Conservation (phyloP, 2,329 filamentous ascomycete genomes). For the Metarhizium rileyi region DNA sequence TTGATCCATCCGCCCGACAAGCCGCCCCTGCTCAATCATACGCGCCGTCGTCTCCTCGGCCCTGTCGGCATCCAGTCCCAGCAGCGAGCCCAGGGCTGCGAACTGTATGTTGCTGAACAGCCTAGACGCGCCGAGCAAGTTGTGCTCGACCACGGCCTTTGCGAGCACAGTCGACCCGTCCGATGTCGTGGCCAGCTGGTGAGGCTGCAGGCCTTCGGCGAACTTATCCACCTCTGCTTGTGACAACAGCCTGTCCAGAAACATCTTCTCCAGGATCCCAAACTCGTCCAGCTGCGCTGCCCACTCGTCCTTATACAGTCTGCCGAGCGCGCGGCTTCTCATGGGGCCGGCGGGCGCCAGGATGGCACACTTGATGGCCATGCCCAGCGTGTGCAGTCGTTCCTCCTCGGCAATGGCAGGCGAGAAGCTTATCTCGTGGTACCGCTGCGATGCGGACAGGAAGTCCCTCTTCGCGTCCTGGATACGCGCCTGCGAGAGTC, state of each 20-base stretch:
- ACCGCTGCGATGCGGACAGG: slow-evolving; percentile 75
- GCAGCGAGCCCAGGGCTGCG: slow-evolving; percentile 62
- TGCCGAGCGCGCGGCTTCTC: slow-evolving; percentile 68
- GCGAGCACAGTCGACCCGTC: slow-evolving; percentile 90
- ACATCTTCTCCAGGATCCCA: slow-evolving; percentile 93
- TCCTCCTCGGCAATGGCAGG: slow-evolving; percentile 75
- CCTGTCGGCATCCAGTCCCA: slow-evolving; percentile 69
- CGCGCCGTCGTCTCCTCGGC: slow-evolving; percentile 85
- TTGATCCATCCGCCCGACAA: slow-evolving; percentile 88
- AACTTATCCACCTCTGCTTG: slow-evolving; percentile 81
- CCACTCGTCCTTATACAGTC: slow-evolving; percentile 90
- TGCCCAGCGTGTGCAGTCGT: slow-evolving; percentile 71
- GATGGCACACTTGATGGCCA: slow-evolving; percentile 85
- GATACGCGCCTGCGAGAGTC: slow-evolving; percentile 86
- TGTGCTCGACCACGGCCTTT: slow-evolving; percentile 92
- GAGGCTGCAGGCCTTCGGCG: slow-evolving; percentile 66
- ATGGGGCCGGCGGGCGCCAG: slow-evolving; percentile 83
- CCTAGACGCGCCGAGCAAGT: slow-evolving; percentile 74
- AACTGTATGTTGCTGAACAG: slow-evolving; percentile 71
- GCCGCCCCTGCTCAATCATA: slow-evolving; percentile 91
- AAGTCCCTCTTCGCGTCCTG: slow-evolving; percentile 85
- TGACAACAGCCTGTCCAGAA: slow-evolving; percentile 74
- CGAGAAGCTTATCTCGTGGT: slow-evolving; percentile 78
- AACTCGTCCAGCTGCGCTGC: slow-evolving; percentile 67
- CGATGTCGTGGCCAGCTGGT: slow-evolving; percentile 81